phyloP scores from a whole-genome alignment of 805 yeast species.

The Starmera pachycereana region DNA sequence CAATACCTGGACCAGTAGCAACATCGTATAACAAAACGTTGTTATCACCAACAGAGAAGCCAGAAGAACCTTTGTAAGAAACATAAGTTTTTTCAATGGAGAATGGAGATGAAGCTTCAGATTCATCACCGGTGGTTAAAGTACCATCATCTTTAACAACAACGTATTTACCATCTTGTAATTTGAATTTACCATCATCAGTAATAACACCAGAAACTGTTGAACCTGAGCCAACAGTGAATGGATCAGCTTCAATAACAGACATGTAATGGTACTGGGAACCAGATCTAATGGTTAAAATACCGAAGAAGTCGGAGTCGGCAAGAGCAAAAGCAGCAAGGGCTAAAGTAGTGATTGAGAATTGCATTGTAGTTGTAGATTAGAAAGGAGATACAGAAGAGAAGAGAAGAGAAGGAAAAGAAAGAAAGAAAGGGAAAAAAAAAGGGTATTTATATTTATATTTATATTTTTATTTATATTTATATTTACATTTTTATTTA shows the following conservation, averaged over 20 bases:
- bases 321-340: constrained; percentile 9
- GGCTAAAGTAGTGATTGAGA: constrained; percentile 6
- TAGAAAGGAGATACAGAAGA: too few relatives aligned
- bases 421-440: too few relatives aligned
- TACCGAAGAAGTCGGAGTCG: constrained; percentile 27
- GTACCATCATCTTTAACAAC: constrained; percentile 16
- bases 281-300: constrained; percentile 26
- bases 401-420: too few relatives aligned
- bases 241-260: constrained; percentile 13
- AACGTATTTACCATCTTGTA: constrained; percentile 20
- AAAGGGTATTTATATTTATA: too few relatives aligned
- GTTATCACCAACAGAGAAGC: constrained; percentile 28
- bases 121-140: constrained; percentile 13
- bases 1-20: constrained; percentile 6
- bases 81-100: constrained; percentile 28
- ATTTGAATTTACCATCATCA: constrained; percentile 22
- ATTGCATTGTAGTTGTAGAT: too few relatives aligned
- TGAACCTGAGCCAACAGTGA: constrained; percentile 10
- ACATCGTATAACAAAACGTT: constrained; percentile 7
- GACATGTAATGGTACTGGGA: constrained; percentile 23
- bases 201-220: constrained; percentile 15
- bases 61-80: constrained; percentile 22
- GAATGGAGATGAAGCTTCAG: constrained; percentile 28
- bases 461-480: too few relatives aligned
- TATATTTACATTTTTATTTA: too few relatives aligned